Percentiles rank a stretch among this genome's conserved stretches.
Conservation (phyloP, 805 yeast species). For the Henningerozyma blattae region DNA sequence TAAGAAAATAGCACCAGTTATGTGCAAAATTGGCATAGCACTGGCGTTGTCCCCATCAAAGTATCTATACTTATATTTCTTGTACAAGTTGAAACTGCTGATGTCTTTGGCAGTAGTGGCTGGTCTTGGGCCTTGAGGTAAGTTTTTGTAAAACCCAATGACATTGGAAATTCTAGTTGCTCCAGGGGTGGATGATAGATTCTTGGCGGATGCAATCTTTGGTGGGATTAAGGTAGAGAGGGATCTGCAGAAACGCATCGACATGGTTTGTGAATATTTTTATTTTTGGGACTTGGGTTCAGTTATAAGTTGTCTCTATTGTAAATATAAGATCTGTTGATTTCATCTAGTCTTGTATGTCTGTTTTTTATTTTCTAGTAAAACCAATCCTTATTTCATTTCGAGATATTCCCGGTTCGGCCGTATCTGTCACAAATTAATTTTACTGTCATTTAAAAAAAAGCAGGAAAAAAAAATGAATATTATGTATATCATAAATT, state of each 20-base stretch:
- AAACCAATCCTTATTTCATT: too few relatives aligned
- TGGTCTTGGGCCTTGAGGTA: constrained; percentile 89
- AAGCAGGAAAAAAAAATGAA: too few relatives aligned
- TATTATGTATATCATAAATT: too few relatives aligned
- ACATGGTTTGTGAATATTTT: neutral
- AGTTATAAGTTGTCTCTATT: too few relatives aligned
- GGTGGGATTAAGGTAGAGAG: constrained; percentile 95
- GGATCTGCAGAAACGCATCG: neutral
- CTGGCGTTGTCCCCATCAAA: constrained; percentile 75
- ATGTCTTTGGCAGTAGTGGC: constrained; percentile 41
- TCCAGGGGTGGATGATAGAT: constrained; percentile 89
- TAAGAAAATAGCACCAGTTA: constrained; percentile 52
- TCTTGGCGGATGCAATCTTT: constrained; percentile 93
- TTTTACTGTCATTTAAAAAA: too few relatives aligned
- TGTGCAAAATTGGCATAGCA: constrained; percentile 73
- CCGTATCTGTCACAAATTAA: too few relatives aligned
- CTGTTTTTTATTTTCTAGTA: too few relatives aligned
- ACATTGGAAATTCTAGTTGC: constrained; percentile 95
- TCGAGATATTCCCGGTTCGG: too few relatives aligned
- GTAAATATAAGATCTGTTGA: too few relatives aligned
- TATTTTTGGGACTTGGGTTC: too few relatives aligned
- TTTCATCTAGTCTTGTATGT: too few relatives aligned
- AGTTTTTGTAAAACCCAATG: constrained; percentile 87
- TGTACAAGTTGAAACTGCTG: constrained; percentile 40
- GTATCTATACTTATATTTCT: constrained; percentile 76